Conservation (phyloP, 768 basidiomycete genomes). For the Crucibulum laeve region DNA sequence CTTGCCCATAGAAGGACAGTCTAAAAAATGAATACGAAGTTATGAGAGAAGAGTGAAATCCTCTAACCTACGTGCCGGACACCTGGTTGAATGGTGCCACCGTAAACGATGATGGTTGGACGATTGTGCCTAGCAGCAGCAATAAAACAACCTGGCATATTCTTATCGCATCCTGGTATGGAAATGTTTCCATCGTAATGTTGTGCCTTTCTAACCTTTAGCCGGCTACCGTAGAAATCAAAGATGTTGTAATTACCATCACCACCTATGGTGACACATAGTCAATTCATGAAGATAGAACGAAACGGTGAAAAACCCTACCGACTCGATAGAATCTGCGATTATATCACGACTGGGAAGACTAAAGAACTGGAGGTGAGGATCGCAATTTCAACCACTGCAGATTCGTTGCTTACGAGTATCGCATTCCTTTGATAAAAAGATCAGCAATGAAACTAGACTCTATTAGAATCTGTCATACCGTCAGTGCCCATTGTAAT, state of each 20-base stretch:
- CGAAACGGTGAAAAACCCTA: conserved; percentile 20
- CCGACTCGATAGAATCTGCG: conserved; percentile 85
- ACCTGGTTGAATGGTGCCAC: conserved; percentile 81
- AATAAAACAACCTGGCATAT: conserved; percentile 88
- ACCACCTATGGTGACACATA: conserved; percentile 38
- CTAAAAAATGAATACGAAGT: conserved; percentile 21
- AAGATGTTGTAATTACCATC: conserved; percentile 30
- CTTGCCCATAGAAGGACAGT: conserved; percentile 77
- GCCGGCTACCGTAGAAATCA: neutral
- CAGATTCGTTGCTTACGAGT: conserved; percentile 54
- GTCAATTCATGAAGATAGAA: neutral
- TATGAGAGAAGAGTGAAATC: neutral
- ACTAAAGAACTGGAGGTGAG: conserved; percentile 27
- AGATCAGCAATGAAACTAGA: neutral
- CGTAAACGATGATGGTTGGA: conserved; percentile 84
- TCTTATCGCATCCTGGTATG: conserved; percentile 88
- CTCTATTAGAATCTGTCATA: conserved; percentile 23
- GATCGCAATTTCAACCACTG: too few relatives aligned
- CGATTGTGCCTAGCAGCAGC: conserved; percentile 85
- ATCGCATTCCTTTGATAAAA: conserved; percentile 66
- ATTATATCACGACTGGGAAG: conserved; percentile 87
- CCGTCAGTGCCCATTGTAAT: conserved; percentile 91
- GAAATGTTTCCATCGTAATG: conserved; percentile 87
- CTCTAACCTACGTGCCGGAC: conserved; percentile 58
- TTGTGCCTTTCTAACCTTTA: conserved; percentile 53